A percentile compares a stretch with the other conserved stretches of the same genome.
Conservation (phyloP, 2,329 filamentous ascomycete genomes). For the Magnaporthiopsis poae region DNA sequence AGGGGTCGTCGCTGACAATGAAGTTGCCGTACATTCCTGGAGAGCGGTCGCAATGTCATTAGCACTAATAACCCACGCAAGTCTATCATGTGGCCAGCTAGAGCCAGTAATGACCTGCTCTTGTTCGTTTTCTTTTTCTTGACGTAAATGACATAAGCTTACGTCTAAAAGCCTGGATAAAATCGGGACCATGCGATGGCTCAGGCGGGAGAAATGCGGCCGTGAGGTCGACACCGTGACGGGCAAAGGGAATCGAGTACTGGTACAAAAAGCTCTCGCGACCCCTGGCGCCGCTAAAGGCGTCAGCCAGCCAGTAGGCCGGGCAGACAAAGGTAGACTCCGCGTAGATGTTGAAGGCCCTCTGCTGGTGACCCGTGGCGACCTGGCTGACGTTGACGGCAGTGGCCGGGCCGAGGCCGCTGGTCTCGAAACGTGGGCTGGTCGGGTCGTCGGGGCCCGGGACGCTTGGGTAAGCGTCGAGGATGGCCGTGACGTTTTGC, state of each 20-base stretch:
- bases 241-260: constrained; percentile 26
- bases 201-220: not conserved
- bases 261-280: constrained; percentile 33
- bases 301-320: constrained; percentile 40
- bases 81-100: too few relatives aligned
- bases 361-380: constrained; percentile 45
- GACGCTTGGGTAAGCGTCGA: constrained; percentile 15
- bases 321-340: constrained; percentile 45
- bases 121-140: too few relatives aligned
- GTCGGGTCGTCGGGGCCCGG: constrained; percentile 15
- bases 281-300: constrained; percentile 24
- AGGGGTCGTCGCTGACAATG: constrained; percentile 4
- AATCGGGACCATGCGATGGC: not conserved
- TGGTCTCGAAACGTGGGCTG: constrained; percentile 22
- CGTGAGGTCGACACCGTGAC: constrained; percentile 24
- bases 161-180: constrained; percentile 6
- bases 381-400: constrained; percentile 39
- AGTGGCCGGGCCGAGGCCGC: constrained; percentile 27
- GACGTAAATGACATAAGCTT: not conserved
- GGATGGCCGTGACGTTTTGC: constrained; percentile 23
- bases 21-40: constrained; percentile 7
- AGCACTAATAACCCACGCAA: too few relatives aligned
- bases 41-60: not conserved
- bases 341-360: constrained; percentile 36
- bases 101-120: too few relatives aligned